Conservation (phyloP, 331 rosid species). For the Cucumis variabilis region DNA sequence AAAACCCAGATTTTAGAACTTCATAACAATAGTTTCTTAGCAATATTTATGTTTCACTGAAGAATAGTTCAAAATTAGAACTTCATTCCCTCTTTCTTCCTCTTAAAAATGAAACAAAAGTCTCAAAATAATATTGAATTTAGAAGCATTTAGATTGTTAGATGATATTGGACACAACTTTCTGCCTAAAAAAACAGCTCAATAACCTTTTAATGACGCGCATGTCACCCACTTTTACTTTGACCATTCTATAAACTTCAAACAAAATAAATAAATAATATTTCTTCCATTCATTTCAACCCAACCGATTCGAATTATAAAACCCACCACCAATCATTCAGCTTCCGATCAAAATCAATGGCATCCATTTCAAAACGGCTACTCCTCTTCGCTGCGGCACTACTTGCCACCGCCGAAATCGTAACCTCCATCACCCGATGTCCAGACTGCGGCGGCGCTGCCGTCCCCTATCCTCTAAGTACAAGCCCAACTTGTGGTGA, state of each 20-base stretch:
- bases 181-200: background rate
- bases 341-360: conserved; percentile 32
- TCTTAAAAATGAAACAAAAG: no score
- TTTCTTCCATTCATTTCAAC: background rate
- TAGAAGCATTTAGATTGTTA: no score
- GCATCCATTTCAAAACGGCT: conserved; percentile 19
- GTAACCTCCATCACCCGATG: conserved; percentile 47
- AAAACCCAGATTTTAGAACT: no score
- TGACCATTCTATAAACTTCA: background rate
- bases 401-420: conserved; percentile 41
- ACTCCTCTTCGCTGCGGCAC: conserved; percentile 42
- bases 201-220: background rate
- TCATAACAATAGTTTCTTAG: no score
- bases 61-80: no score
- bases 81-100: background rate
- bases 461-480: conserved; percentile 79
- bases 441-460: conserved; percentile 60
- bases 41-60: no score
- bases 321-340: background rate
- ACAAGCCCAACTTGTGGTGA: conserved; percentile 66
- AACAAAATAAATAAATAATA: background rate
- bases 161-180: background rate
- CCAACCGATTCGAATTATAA: background rate
- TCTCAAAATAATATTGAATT: no score
- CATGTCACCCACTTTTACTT: background rate